Evolutionary conservation across 2,329 filamentous ascomycete genomes (phyloP).

Genomic region (Mycosphaerella sp.): DNA sequence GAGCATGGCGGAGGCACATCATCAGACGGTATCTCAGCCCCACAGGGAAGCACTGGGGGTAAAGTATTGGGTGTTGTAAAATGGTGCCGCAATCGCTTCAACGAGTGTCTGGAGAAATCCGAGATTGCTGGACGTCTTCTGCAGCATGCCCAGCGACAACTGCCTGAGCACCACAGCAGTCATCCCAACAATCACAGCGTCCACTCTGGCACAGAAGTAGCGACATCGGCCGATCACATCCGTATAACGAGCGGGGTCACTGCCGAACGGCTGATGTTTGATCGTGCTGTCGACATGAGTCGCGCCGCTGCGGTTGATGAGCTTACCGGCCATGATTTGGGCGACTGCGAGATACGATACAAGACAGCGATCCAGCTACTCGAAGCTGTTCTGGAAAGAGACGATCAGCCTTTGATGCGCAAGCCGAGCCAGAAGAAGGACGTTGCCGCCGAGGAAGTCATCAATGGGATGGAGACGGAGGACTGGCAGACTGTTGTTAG

Average conservation of each 20-base stretch:
- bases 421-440: conserved; percentile 43
- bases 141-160: conserved; percentile 72
- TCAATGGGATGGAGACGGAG: conserved; percentile 57
- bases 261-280: conserved; percentile 96
- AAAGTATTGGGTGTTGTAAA: conserved; percentile 91
- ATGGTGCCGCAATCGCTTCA: conserved; percentile 91
- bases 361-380: conserved; percentile 90
- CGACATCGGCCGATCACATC: conserved; percentile 69
- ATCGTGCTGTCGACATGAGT: conserved; percentile 95
- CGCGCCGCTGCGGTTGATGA: conserved; percentile 90
- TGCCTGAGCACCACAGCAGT: conserved; percentile 78
- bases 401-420: conserved; percentile 52
- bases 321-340: conserved; percentile 81
- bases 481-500: conserved; percentile 68
- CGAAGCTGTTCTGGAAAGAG: conserved; percentile 84
- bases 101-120: conserved; percentile 93
- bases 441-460: conserved; percentile 42
- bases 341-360: conserved; percentile 86
- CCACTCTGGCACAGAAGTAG: conserved; percentile 47
- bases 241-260: conserved; percentile 82
- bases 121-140: conserved; percentile 88
- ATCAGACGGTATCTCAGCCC: conserved; percentile 32
- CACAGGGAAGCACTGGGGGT: conserved; percentile 23
- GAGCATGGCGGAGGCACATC: conserved; percentile 50
- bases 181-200: conserved; percentile 72